phyloP scores from a whole-genome alignment of 305 asterid species.

The Coffea humblotiana region DNA sequence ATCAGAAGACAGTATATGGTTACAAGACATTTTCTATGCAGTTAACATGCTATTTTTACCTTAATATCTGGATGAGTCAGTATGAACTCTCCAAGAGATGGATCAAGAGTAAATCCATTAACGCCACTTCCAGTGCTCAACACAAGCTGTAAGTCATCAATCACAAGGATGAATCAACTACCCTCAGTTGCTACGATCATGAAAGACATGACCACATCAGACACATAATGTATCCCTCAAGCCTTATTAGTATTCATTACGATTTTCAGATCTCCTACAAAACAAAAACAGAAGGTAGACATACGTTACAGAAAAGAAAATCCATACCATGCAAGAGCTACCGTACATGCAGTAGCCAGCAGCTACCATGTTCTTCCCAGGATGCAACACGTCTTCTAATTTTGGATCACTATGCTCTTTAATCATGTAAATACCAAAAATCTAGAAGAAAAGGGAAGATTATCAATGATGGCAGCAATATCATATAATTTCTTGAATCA shows the following conservation, averaged over 20 bases:
- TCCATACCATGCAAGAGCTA: conserved; percentile 88
- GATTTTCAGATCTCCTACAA: not conserved
- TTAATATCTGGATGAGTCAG: conserved; percentile 88
- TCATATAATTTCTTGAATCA: not conserved
- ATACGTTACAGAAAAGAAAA: not conserved
- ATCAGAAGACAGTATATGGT: not conserved
- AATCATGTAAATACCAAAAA: conserved; percentile 78
- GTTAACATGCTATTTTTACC: conserved; percentile 38
- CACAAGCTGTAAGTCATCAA: conserved; percentile 54
- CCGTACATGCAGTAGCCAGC: conserved; percentile 99
- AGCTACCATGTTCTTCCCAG: conserved; percentile 91
- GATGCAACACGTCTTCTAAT: conserved; percentile 83
- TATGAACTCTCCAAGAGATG: conserved; percentile 97
- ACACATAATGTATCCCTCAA: not conserved
- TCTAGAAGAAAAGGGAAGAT: conserved; percentile 45
- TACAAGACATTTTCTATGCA: not conserved
- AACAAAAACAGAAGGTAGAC: not conserved
- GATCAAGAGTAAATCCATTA: conserved; percentile 97
- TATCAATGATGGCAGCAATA: conserved; percentile 4
- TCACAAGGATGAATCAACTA: not conserved
- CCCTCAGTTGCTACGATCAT: not conserved
- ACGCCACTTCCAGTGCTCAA: conserved; percentile 88
- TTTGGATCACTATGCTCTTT: conserved; percentile 61
- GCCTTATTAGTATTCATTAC: not conserved
- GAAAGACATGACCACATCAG: not conserved